Base-by-base conservation (phyloP, 1,284 basidiomycete genomes). In the Inonotus obliquus region DNA sequence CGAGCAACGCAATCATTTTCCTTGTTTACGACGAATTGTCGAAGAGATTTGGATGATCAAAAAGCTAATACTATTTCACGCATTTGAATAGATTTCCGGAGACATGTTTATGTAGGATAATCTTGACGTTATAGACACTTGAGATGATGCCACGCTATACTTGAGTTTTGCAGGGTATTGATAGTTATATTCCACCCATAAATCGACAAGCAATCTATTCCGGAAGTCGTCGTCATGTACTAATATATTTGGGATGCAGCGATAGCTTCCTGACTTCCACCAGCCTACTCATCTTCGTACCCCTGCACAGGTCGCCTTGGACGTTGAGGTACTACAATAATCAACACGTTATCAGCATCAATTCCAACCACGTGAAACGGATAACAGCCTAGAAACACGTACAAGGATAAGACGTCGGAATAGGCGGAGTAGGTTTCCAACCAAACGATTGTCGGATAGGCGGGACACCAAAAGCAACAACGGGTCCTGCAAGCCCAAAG, bases 1-100 rank as follows among this genome's bases (percentile, higher is more conserved):
- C 96, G 1, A 93, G 90, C 69, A 94, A 91, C 70, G 94, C 91
- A 2, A 82, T 97, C 63, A 95, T 98, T 64, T 98, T 97, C 72
- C 76, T 92, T 69, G 89, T 96, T 66, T 96, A 94, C 68, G 92
- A 96, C 72, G 87, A 86, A 29, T 75, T 95, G 65, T 82, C 74
- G 66, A 80, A 77, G 64, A 76, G 77, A 65, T 87, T 89, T 49
- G 57, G 52, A 27, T 63, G 55, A 53, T 35, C 29, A 4, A 25
- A 14, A 23, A 21, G 19, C 25, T 25, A 1, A 14, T 23, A 49
- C 19, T 4, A 11, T 49, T 49, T 7, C 25, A 21, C 13, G 11
- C 10, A 49, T 23, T 49, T 49, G 7, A 23, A 13, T 11, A 6
- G 5, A 23, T 49, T 49, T 49, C 2, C 11, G 32, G 32, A 32